Evolutionary conservation across 495 filamentous ascomycete species (phyloP), one percentile per base, ranked within the genome.

Genomic region (Filosporella fistucella): DNA sequence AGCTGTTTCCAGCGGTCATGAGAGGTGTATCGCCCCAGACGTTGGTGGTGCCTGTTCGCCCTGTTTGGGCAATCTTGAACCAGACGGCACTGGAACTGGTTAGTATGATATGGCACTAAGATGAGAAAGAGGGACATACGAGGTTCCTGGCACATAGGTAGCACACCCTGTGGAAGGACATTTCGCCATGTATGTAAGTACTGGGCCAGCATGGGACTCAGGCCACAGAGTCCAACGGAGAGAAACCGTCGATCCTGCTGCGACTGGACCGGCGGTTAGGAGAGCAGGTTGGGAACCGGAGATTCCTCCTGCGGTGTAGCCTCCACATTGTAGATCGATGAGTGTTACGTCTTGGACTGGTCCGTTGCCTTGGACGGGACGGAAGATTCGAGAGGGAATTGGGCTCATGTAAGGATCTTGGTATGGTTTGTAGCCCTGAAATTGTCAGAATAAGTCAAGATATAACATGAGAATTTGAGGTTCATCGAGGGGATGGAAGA

Each of bases 161-260:
- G 74, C 65, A 70, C 84, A 88, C 36, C 79, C 71, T 10, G 71
- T 55, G 43, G 64, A 76, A 24, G 78, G 70, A 64, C 82, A 86
- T 52, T 78, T 74, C 46, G 81, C 82, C 53, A 85, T 60, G 64
- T 85, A 85, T 41, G 74, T 78, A 54, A 87, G 73, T 39, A 87
- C 74, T 1, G 82, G 81, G 7, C 84, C 84, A 52, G 81, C 72
- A 56, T 86, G 84, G 28, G 64, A 70, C 14, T 68, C 65, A 7
- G 81, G 81, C 81, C 81, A 87, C 9, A 49, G n/a, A 5, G 76
- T 79, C 82, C 82, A 86, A 50, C 77, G 75, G 12, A 88, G 67
- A 42, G 72, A 72, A 35, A 85, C 73, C 2, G 58, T 64, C 18
- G 69, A 71, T 42, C 80, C 79, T 25, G 80, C 80, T 33, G 67